These are phyloP conservation scores for Glaciozyma antarctica DNA, from an alignment of 768 basidiomycete genomes.

Conservation along the genomic window DNA sequence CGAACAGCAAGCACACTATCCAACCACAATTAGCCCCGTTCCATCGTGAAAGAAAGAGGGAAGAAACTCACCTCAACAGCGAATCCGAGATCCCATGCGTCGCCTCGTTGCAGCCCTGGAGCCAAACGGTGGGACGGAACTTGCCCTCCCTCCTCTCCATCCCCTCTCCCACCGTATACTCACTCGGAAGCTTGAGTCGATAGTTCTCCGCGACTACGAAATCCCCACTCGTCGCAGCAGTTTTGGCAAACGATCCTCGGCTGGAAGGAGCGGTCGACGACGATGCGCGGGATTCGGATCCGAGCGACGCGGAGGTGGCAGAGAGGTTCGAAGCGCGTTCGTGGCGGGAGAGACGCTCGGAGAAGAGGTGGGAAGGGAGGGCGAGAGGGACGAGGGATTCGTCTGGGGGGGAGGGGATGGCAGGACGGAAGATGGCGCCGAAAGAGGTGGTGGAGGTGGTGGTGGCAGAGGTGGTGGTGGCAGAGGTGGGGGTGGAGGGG, in stretches of 20 bases:
- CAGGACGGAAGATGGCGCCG: neutral
- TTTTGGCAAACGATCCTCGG: constrained; percentile 17
- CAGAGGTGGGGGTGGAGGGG: constrained; percentile 36
- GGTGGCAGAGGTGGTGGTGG: constrained; percentile 17
- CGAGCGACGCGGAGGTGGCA: neutral
- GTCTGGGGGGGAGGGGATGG: neutral
- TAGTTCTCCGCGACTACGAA: constrained; percentile 45
- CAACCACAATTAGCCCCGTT: neutral
- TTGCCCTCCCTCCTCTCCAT: neutral
- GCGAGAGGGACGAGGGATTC: neutral
- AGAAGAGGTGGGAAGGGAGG: constrained; percentile 1
- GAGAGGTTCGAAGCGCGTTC: constrained; percentile 9
- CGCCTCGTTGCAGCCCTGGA: constrained; percentile 42
- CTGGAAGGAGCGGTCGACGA: constrained; percentile 25
- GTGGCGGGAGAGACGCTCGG: constrained; percentile 11
- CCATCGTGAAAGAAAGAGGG: constrained; percentile 42
- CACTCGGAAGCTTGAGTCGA: constrained; percentile 37
- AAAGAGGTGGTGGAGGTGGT: constrained; percentile 21
- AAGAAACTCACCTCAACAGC: constrained; percentile 40
- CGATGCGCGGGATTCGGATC: constrained; percentile 12
- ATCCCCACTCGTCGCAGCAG: constrained; percentile 36
- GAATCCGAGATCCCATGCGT: constrained; percentile 46
- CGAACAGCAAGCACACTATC: neutral
- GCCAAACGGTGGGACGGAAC: constrained; percentile 38
- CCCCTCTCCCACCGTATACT: constrained; percentile 12